Evolutionary conservation across 2,329 filamentous ascomycete genomes (phyloP).

Genomic region (Phoma sp.): DNA sequence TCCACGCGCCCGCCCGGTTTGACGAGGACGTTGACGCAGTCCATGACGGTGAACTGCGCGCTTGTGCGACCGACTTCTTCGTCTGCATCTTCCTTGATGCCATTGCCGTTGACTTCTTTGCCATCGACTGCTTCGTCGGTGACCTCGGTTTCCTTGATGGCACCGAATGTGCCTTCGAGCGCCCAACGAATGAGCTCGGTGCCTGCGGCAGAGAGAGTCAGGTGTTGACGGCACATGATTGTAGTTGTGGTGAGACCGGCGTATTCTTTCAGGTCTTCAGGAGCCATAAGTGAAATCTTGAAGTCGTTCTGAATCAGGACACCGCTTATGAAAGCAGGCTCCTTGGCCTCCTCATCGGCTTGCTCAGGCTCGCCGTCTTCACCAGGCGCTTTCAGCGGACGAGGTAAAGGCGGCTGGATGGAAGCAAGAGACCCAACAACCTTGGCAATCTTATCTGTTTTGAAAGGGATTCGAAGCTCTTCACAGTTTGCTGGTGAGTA

Average conservation of each 20-base stretch:
- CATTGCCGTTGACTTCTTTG: constrained; percentile 48
- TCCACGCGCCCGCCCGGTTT: constrained; percentile 79
- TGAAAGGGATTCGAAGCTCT: constrained; percentile 92
- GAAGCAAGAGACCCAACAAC: constrained; percentile 93
- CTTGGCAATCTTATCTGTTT: constrained; percentile 91
- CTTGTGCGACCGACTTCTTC: constrained; percentile 66
- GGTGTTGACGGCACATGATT: constrained; percentile 88
- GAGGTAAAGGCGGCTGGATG: constrained; percentile 67
- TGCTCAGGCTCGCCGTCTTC: constrained; percentile 33
- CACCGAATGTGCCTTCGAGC: constrained; percentile 90
- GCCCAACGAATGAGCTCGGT: constrained; percentile 93
- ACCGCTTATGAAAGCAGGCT: constrained; percentile 73
- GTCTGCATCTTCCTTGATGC: constrained; percentile 63
- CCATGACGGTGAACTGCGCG: constrained; percentile 76
- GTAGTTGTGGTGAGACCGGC: constrained; percentile 96
- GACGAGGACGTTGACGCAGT: constrained; percentile 83
- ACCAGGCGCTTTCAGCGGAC: constrained; percentile 40
- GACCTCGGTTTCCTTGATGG: constrained; percentile 59
- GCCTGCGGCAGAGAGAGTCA: constrained; percentile 85
- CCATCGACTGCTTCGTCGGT: constrained; percentile 41
- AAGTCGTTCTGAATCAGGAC: constrained; percentile 98
- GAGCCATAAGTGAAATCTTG: constrained; percentile 95
- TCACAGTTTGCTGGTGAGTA: constrained; percentile 95
- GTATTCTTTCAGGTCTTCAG: constrained; percentile 93
- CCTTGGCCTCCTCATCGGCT: constrained; percentile 26